Percentiles rank a stretch among this genome's conserved stretches.
Conservation (phyloP, 1,139 yeast genomes). For the Saccharomyces hybrid region DNA sequence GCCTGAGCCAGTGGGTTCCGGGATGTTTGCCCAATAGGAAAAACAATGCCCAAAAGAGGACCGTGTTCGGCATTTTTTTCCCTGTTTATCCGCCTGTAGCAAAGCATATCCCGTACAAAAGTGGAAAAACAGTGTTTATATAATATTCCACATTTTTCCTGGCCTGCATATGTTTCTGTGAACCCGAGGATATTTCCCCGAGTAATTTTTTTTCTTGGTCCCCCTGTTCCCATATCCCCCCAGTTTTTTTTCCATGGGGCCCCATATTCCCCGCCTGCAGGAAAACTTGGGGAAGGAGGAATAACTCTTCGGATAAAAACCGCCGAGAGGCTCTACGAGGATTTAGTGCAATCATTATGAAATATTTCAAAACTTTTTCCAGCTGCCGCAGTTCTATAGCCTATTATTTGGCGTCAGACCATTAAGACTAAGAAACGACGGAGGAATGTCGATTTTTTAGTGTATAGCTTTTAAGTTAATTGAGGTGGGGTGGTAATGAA, state of each 20-base stretch:
- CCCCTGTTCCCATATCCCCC: background rate
- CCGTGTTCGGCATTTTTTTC: too few relatives aligned
- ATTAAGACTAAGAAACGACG: background rate
- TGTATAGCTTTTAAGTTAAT: background rate
- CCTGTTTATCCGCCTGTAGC: background rate
- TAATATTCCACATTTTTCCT: slow-evolving; percentile 1
- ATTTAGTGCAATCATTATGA: background rate
- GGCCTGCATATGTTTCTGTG: background rate
- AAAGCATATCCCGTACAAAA: background rate
- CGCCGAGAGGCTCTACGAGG: background rate
- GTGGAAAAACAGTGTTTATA: background rate
- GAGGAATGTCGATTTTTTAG: background rate
- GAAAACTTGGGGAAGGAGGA: background rate
- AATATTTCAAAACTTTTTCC: background rate
- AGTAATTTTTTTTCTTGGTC: background rate
- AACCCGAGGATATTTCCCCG: background rate
- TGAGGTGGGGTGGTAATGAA: background rate
- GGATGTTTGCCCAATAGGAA: too few relatives aligned
- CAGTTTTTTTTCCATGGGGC: background rate
- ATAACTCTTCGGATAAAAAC: background rate
- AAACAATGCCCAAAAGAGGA: too few relatives aligned
- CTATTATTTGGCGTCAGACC: background rate
- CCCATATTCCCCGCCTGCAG: slow-evolving; percentile 1
- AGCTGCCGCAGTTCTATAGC: background rate
- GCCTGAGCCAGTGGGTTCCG: too few relatives aligned